phyloP scores from a whole-genome alignment of 106 monocot species.

The Triglochin maritima region DNA sequence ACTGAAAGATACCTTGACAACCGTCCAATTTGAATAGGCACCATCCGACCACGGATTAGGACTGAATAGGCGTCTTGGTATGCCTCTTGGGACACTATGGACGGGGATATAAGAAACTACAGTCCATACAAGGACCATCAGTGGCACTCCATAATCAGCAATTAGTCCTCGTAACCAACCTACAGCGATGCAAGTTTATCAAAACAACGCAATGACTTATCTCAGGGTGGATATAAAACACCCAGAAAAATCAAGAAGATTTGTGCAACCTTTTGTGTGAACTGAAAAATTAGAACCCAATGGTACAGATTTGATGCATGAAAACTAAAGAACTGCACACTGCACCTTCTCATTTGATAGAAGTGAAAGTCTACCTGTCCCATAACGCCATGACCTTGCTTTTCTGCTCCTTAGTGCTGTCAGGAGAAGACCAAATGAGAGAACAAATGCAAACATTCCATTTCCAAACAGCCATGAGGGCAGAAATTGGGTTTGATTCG shows the following conservation, averaged over 20 bases:
- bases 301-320: neutral
- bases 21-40: constrained; percentile 70
- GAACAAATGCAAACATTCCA: constrained; percentile 81
- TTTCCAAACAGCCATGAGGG: constrained; percentile 70
- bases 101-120: constrained; percentile 55
- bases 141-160: constrained; percentile 74
- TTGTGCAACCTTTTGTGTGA: too few species aligned
- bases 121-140: constrained; percentile 83
- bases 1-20: constrained; percentile 36
- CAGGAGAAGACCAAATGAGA: constrained; percentile 73
- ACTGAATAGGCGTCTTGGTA: constrained; percentile 74
- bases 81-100: constrained; percentile 43
- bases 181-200: constrained; percentile 1
- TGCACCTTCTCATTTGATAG: too few species aligned
- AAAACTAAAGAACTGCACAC: neutral
- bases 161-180: constrained; percentile 61
- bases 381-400: constrained; percentile 81
- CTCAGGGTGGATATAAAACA: neutral
- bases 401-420: constrained; percentile 70
- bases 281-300: neutral
- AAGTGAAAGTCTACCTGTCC: constrained; percentile 31
- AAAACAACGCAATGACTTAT: neutral
- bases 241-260: too few species aligned
- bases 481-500: constrained; percentile 28
- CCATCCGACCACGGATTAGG: constrained; percentile 76